phyloP scores from a whole-genome alignment of 371 early-diverging fungal species.

The Mortierella sp. region DNA sequence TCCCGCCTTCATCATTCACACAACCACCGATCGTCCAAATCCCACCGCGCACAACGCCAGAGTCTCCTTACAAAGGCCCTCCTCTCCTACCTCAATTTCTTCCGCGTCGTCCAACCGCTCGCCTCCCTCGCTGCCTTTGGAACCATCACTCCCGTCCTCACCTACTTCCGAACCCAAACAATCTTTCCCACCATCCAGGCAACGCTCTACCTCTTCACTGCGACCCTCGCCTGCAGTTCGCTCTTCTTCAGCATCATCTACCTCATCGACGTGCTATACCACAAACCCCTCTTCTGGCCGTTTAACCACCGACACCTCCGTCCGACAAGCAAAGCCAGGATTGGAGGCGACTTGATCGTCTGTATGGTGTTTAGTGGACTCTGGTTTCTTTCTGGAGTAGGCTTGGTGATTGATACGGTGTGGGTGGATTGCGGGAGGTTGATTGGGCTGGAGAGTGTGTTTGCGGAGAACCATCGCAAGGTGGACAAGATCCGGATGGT shows the following conservation, averaged over 20 bases:
- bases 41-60: conserved; percentile 18
- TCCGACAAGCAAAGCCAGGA: conserved; percentile 40
- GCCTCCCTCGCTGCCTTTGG: conserved; percentile 38
- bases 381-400: conserved; percentile 51
- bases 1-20: conserved; percentile 6
- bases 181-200: conserved; percentile 55
- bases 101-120: conserved; percentile 47
- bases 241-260: conserved; percentile 47
- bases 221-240: conserved; percentile 45
- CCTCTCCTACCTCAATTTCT: conserved; percentile 44
- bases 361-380: conserved; percentile 56
- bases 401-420: conserved; percentile 45
- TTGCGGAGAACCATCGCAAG: conserved; percentile 20
- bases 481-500: conserved; percentile 22
- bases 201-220: conserved; percentile 50
- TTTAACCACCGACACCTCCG: conserved; percentile 52
- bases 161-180: conserved; percentile 49
- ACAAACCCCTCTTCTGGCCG: conserved; percentile 55
- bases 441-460: conserved; percentile 28
- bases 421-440: conserved; percentile 47
- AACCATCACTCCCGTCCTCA: conserved; percentile 47
- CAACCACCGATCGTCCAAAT: background rate
- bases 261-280: conserved; percentile 48
- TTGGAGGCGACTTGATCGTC: conserved; percentile 50
- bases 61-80: conserved; percentile 45